Evolutionary conservation across 2,329 filamentous ascomycete species (phyloP).

Genomic region (Colletotrichum gigasporum): DNA sequence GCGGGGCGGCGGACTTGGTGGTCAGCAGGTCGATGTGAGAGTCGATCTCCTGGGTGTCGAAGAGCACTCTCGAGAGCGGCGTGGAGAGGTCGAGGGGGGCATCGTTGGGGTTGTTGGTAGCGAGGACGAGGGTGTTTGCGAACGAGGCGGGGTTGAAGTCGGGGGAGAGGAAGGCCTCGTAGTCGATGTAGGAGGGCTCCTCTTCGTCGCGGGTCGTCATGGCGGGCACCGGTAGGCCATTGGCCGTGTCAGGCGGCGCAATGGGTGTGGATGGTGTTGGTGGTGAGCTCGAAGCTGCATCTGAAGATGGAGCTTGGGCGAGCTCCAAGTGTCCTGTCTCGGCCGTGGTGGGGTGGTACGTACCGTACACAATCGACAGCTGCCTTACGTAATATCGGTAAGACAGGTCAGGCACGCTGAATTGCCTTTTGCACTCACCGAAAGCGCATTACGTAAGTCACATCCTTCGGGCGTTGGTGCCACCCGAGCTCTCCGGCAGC

Average conservation of each 20-base stretch:
- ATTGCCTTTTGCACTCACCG: not conserved
- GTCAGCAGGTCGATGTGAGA: constrained; percentile 93
- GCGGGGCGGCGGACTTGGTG: constrained; percentile 81
- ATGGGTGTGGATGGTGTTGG: not conserved
- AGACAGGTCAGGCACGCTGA: not conserved
- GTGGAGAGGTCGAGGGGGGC: constrained; percentile 92
- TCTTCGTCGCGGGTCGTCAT: constrained; percentile 53
- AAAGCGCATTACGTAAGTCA: not conserved
- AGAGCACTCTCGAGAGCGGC: constrained; percentile 90
- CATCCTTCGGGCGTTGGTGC: accelerated
- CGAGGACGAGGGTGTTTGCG: constrained; percentile 87
- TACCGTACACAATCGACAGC: not conserved
- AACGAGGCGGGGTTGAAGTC: constrained; percentile 84
- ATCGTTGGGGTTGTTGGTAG: constrained; percentile 92
- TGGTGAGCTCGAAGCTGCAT: not conserved
- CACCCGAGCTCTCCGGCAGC: not conserved
- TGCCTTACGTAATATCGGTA: not conserved
- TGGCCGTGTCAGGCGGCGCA: not conserved
- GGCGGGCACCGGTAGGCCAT: constrained; percentile 9
- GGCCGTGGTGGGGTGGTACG: not conserved
- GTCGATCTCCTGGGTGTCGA: constrained; percentile 96
- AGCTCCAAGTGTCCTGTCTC: constrained; percentile 28
- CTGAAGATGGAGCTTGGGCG: not conserved
- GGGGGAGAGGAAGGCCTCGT: constrained; percentile 87
- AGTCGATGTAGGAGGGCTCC: constrained; percentile 91